Evolutionary conservation across 768 basidiomycete species (phyloP).

Genomic region (Phaffia tasmanica): DNA sequence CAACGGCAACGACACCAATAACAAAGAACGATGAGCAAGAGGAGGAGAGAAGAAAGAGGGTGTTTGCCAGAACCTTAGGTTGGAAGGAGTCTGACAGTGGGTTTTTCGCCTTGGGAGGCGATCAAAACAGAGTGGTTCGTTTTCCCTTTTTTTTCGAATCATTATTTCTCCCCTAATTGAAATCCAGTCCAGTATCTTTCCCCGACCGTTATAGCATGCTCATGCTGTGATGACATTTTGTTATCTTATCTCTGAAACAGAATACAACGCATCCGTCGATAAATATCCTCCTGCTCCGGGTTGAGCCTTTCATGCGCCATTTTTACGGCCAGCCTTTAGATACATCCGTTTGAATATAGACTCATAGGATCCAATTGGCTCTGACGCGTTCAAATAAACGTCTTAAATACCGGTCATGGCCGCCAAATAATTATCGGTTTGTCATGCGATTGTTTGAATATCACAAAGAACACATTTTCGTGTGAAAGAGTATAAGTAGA

Average conservation of each 20-base stretch:
- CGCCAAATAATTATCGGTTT: no score
- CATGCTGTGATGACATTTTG: background rate
- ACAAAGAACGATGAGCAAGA: constrained; percentile 12
- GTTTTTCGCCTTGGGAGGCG: constrained; percentile 41
- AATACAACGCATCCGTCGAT: constrained; percentile 74
- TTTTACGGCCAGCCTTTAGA: constrained; percentile 52
- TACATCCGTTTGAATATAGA: no score
- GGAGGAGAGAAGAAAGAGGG: constrained; percentile 27
- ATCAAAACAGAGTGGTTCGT: constrained; percentile 35
- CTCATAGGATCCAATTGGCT: no score
- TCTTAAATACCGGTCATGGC: no score
- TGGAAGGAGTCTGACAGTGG: constrained; percentile 24
- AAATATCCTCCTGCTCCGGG: constrained; percentile 59
- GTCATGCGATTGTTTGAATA: no score
- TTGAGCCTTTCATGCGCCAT: constrained; percentile 55
- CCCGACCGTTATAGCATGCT: background rate
- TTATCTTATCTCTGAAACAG: constrained; percentile 37
- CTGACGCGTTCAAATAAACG: no score
- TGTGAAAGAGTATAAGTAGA: no score
- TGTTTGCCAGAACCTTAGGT: constrained; percentile 26
- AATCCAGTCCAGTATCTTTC: background rate
- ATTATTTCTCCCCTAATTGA: constrained; percentile 28
- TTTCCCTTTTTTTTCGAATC: constrained; percentile 1
- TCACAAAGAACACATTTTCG: no score
- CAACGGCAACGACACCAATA: no score